A percentile compares a stretch with the other conserved stretches of the same genome.
These are phyloP conservation scores for Rhodomyrtus psidioides DNA, from an alignment of 441 rosid genomes.

Conservation along the genomic window DNA sequence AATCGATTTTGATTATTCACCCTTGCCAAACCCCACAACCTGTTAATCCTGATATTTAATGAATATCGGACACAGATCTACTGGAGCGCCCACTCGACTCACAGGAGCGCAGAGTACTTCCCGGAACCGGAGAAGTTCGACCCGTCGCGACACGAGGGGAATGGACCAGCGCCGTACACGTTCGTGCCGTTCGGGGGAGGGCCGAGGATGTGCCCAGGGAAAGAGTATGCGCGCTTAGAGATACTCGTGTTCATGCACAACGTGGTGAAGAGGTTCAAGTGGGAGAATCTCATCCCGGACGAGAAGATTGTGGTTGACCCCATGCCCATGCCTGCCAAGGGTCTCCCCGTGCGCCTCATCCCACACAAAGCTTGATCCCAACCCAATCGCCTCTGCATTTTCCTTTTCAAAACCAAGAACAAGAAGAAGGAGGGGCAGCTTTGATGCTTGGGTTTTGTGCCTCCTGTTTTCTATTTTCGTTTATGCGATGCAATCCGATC, in stretches of 20 bases:
- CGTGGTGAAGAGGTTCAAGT: slow-evolving; percentile 26
- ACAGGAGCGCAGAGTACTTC: slow-evolving; percentile 17
- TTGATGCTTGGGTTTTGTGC: neutral
- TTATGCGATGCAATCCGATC: neutral
- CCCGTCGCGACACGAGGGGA: slow-evolving; percentile 25
- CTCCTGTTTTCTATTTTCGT: neutral
- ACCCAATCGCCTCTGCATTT: neutral
- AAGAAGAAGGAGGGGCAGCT: neutral
- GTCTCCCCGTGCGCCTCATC: slow-evolving; percentile 26
- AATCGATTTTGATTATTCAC: neutral
- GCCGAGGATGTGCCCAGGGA: slow-evolving; percentile 40
- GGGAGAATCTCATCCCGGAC: slow-evolving; percentile 21
- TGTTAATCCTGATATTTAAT: neutral
- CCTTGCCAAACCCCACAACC: neutral
- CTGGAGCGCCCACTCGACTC: slow-evolving; percentile 31
- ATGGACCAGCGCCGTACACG: slow-evolving; percentile 28
- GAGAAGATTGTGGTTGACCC: slow-evolving; percentile 30
- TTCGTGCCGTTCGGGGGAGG: slow-evolving; percentile 37
- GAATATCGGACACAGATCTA: slow-evolving; percentile 15
- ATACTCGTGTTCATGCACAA: slow-evolving; percentile 31
- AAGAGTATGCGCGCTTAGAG: slow-evolving; percentile 31
- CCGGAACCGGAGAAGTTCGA: slow-evolving; percentile 27
- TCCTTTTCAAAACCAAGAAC: neutral
- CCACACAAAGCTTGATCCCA: slow-evolving; percentile 16
- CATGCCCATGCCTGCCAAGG: slow-evolving; percentile 34